Base-by-base conservation (phyloP, 2,329 filamentous ascomycete species). In the Aotearoamyces nothofagi region DNA sequence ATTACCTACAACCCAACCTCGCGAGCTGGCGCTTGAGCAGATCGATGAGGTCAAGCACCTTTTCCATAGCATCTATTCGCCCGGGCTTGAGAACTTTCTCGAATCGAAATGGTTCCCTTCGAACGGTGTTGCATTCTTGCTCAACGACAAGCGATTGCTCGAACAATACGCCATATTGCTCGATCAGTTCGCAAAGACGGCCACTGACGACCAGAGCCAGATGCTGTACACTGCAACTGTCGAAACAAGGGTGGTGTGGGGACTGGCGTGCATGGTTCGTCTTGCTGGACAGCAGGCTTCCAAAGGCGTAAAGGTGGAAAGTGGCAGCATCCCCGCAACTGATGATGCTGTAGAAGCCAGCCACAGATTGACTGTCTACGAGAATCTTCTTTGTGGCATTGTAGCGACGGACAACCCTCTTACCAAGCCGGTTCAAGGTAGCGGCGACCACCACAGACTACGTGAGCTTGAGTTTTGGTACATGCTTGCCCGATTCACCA, bases 401-500 rank as follows among this genome's bases (percentile, higher is more conserved):
- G 69, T 71, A 33, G 52, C 90, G 31, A 43, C 55, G 2, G 46
- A 43, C 15, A 82, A 74, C 41, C 69, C 64, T 5, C 57, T 76
- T 27, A 58, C 66, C 55, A 51, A 56, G 27, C 61, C 60, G 16
- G 52, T 56, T 41, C 60, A 59, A 15, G 53, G 56, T 35, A 57
- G 59, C 35, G 55, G 57, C 22, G 65, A 69, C 37, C 60, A 63
- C 34, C 58, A 70, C 31, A 60, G 63, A 32, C 57, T 60, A 17
- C 62, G 74, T 17, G 75, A 86, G 39, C 60, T 80, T 30, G 71
- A 81, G 35, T 93, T 93, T 53, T 94, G 86, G 86, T 70, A 76
- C 45, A 65, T 69, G 15, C 61, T 93, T 10, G 83, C 73, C 28
- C 68, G 78, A 36, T 83, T 80, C 45, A 61, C 81, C 15, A 69